Evolutionary conservation across 1,139 yeast species (phyloP), one percentile per base, ranked within the genome.

Genomic region (Candida sp.): DNA sequence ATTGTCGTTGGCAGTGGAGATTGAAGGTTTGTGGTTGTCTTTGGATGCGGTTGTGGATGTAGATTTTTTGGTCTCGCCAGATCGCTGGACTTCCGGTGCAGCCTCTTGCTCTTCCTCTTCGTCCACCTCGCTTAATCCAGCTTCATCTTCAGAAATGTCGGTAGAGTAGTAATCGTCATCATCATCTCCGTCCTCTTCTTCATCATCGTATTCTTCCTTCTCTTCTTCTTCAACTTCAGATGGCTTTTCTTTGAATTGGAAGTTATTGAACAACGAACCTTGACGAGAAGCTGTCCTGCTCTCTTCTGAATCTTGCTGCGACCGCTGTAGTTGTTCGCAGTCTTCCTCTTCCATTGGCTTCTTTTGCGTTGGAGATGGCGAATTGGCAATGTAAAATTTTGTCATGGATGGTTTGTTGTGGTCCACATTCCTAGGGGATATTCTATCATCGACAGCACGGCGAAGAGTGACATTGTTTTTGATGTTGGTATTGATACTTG

Each of bases 331-430:
- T 9, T 28, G 28, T 17, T 27, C 26, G 40, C 5, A 25, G 9
- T 25, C 17, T 6, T 38, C 17, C 28, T 38, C 12, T 33, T 35
- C 40, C 33, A 28, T 7, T 3, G 34, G 4, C 2, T 40, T 30
- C 34, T 40, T 40, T 5, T 9, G 26, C 2, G 47, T 77, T 0
- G 86, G 84, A 0, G 86, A 81, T 1, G 91, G 90, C 1, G 90
- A 82, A 51, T 85, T 83, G 49, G 83, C 89, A 49, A 87, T 84
- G 67, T 74, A 87, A 60, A 88, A 88, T 74, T 85, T 85, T 52
- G 82, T 81, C 56, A 76, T 75, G 8, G 44, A n/a, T 17, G 33
- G 41, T 23, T 23, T 17, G 5, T 12, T 23, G 27, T 37, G 34
- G 23, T 12, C 25, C 6, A 37, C 26, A 39, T 44, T 46, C 17